Evolutionary conservation across 2,329 filamentous ascomycete genomes (phyloP).

Genomic region (Dactylellina haptotyla): DNA sequence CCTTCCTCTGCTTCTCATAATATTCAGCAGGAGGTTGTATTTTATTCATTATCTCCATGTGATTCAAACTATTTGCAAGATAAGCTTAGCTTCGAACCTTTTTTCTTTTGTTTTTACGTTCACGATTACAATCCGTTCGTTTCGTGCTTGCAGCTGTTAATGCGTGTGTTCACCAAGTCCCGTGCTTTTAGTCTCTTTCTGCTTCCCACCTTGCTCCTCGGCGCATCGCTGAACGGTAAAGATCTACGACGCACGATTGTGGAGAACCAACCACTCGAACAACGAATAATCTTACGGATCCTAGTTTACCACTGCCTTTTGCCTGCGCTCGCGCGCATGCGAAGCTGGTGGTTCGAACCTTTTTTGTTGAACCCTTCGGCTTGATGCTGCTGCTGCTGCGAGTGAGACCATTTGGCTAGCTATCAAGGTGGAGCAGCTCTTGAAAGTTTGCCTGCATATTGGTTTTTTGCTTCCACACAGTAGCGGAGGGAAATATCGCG

Average conservation of each 20-base stretch:
- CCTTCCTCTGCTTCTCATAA: constrained; percentile 23
- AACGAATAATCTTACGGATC: constrained; percentile 3
- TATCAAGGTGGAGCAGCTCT: no score
- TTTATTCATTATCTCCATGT: constrained; percentile 36
- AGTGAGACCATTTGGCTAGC: no score
- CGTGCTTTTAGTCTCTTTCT: constrained; percentile 17
- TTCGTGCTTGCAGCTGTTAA: neutral
- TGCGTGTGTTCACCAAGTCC: no score
- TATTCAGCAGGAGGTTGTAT: neutral
- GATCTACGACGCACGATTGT: constrained; percentile 53
- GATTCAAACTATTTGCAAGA: constrained; percentile 39
- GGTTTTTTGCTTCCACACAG: no score
- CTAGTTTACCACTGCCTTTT: constrained; percentile 25
- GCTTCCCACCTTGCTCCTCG: neutral
- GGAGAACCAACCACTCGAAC: constrained; percentile 8
- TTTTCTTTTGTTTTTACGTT: constrained; percentile 4
- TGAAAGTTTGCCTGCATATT: no score
- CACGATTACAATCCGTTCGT: neutral
- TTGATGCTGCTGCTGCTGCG: no score
- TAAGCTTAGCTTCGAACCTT: constrained; percentile 22
- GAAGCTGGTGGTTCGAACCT: no score
- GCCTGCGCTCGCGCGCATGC: no score
- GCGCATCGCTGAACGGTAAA: constrained; percentile 25
- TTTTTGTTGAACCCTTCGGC: no score
- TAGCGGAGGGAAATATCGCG: neutral